These are phyloP conservation scores for Trichoderma atroviride DNA, from an alignment of 2,329 filamentous ascomycete genomes.

Conservation along the genomic window DNA sequence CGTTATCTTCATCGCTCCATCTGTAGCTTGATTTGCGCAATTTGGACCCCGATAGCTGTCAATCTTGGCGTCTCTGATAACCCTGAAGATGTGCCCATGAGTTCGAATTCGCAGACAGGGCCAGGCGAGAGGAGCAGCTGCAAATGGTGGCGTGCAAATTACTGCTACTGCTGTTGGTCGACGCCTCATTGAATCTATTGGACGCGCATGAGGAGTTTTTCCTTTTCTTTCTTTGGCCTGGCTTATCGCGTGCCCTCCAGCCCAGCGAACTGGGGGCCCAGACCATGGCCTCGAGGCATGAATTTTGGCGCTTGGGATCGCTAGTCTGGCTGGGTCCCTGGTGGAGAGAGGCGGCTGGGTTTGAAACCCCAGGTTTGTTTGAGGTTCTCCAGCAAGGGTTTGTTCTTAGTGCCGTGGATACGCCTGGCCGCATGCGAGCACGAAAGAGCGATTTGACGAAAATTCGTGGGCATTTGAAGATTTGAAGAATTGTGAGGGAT, in stretches of 20 bases:
- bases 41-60: conserved; percentile 15
- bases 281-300: conserved; percentile 5
- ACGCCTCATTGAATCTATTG: conserved; percentile 21
- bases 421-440: neutral
- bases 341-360: conserved; percentile 17
- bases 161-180: conserved; percentile 13
- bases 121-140: neutral
- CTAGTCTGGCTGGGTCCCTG: conserved; percentile 12
- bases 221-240: neutral
- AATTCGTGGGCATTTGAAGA: neutral
- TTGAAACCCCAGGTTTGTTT: conserved; percentile 25
- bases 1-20: conserved; percentile 22
- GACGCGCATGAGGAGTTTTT: neutral
- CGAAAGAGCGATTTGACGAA: neutral
- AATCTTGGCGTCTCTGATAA: neutral
- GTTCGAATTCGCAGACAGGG: neutral
- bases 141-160: conserved; percentile 5
- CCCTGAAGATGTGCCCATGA: neutral
- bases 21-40: conserved; percentile 15
- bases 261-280: conserved; percentile 13
- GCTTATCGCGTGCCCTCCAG: conserved; percentile 24
- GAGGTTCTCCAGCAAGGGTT: conserved; percentile 18
- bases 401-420: conserved; percentile 23
- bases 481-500: neutral
- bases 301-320: conserved; percentile 9